Evolutionary conservation across 1,284 basidiomycete genomes (phyloP).

Genomic region (Apiotrichum mycotoxinovorans): DNA sequence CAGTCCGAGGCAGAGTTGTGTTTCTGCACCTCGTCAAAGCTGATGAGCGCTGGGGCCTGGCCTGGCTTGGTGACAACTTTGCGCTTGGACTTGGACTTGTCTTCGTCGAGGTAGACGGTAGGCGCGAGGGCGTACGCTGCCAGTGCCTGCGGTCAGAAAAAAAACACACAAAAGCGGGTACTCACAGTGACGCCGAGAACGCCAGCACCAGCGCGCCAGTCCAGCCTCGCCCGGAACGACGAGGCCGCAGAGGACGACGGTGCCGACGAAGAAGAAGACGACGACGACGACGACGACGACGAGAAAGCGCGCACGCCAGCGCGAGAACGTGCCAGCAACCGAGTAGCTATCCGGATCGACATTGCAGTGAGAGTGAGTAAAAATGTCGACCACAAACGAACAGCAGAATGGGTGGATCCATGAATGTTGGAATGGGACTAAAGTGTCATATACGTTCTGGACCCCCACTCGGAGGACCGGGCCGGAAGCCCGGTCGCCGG

Average conservation of each 20-base stretch:
- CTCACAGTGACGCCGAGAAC: not conserved
- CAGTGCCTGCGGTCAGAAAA: constrained; percentile 3
- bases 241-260: not conserved
- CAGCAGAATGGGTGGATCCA: too few relatives aligned
- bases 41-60: constrained; percentile 45
- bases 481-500: not conserved
- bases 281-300: not conserved
- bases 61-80: not conserved
- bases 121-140: constrained; percentile 4
- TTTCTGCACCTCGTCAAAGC: constrained; percentile 56
- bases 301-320: not conserved
- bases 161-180: not conserved
- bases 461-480: not conserved
- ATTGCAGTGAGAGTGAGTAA: not conserved
- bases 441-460: too few relatives aligned
- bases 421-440: too few relatives aligned
- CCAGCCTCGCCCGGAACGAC: not conserved
- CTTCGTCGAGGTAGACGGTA: constrained; percentile 1
- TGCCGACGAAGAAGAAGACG: not conserved
- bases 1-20: constrained; percentile 58
- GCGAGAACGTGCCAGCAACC: not conserved
- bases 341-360: not conserved
- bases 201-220: not conserved
- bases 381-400: too few relatives aligned
- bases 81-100: not conserved